phyloP scores from a whole-genome alignment of 1,284 basidiomycete genomes.

The Malassezia vespertilionis region DNA sequence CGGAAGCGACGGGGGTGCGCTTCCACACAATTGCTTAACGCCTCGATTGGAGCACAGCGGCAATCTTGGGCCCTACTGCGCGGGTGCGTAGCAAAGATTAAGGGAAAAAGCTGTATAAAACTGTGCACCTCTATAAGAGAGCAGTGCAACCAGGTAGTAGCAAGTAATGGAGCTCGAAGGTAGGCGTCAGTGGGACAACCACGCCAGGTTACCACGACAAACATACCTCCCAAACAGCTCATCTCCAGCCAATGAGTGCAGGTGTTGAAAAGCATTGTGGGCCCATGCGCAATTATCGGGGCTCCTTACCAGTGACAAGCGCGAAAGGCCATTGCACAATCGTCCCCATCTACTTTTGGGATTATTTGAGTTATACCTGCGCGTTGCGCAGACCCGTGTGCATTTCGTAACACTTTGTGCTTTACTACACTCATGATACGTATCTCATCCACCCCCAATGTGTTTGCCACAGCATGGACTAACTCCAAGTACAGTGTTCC shows the following conservation, averaged over 20 bases:
- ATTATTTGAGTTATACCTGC: not conserved
- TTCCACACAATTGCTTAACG: too few species aligned
- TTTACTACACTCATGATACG: slow-evolving; percentile 5
- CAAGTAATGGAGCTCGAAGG: not conserved
- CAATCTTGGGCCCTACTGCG: too few species aligned
- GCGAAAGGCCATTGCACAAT: not conserved
- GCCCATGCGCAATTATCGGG: too few species aligned
- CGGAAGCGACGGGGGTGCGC: too few species aligned
- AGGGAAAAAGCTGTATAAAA: not conserved
- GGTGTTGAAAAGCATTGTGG: too few species aligned
- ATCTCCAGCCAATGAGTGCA: too few species aligned
- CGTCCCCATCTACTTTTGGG: not conserved
- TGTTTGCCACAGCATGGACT: not conserved
- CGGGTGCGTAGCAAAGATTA: too few species aligned
- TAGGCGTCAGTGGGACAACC: not conserved
- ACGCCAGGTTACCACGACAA: too few species aligned
- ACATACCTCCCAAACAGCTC: too few species aligned
- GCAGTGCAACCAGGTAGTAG: too few species aligned
- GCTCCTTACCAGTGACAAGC: too few species aligned
- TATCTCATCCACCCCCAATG: not conserved
- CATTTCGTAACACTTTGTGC: not conserved
- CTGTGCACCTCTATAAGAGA: slow-evolving; percentile 2
- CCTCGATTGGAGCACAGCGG: too few species aligned
- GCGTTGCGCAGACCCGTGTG: not conserved
- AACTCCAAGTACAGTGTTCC: slow-evolving; percentile 52